Conservation (phyloP, 2,329 filamentous ascomycete genomes). For the Colletotrichum lindemuthianum region DNA sequence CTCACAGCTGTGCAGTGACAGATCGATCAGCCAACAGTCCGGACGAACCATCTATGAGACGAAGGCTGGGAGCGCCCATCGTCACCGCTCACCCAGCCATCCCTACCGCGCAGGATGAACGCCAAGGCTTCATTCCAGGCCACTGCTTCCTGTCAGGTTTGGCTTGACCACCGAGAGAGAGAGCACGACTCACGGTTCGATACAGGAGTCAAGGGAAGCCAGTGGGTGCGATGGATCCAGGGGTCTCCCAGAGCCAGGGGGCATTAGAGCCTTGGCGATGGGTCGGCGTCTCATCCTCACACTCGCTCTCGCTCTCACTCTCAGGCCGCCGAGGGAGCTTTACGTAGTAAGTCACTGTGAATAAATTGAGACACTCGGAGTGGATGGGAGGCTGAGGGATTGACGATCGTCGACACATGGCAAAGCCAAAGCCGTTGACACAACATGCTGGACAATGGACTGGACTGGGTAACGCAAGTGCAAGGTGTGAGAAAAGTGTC, state of each 20-base stretch:
- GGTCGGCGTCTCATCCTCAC: slow-evolving; percentile 18
- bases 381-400: background rate
- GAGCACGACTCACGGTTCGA: slow-evolving; percentile 16
- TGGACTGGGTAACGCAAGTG: too few relatives aligned
- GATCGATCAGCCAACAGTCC: background rate
- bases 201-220: slow-evolving; percentile 14
- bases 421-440: too few relatives aligned
- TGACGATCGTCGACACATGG: background rate
- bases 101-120: slow-evolving; percentile 13
- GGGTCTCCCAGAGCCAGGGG: slow-evolving; percentile 31
- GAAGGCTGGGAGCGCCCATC: background rate
- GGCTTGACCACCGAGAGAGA: too few relatives aligned
- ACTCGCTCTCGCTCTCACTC: too few relatives aligned
- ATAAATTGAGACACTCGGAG: background rate
- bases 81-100: slow-evolving; percentile 17
- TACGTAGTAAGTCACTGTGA: background rate
- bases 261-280: slow-evolving; percentile 32
- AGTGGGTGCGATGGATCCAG: slow-evolving; percentile 26
- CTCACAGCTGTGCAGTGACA: background rate
- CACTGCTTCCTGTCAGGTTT: slow-evolving; percentile 3
- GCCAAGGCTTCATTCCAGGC: slow-evolving; percentile 28
- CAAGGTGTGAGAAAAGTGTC: too few relatives aligned
- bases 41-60: background rate
- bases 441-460: too few relatives aligned
- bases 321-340: background rate